Conservation (phyloP, 352 stramenopile genomes). For the Pythium volutum region DNA sequence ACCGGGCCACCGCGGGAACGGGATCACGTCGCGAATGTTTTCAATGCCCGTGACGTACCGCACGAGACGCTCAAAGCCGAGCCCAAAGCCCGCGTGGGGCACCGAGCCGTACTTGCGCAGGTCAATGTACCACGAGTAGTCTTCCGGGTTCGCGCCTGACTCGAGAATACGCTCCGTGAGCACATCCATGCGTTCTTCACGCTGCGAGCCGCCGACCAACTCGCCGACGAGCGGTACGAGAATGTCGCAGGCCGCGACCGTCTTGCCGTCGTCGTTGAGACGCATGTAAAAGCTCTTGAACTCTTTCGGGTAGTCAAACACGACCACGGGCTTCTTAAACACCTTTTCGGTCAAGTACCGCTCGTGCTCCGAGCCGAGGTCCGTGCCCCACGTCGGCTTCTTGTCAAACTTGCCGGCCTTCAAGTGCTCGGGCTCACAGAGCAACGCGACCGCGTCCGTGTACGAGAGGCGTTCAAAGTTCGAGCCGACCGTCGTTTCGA, state of each 20-base stretch:
- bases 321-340: constrained; percentile 92
- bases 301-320: constrained; percentile 98
- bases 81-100: constrained; percentile 96
- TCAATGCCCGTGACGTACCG: constrained; percentile 98
- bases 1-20: constrained; percentile 96
- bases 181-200: constrained; percentile 93
- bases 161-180: constrained; percentile 74
- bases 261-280: constrained; percentile 96
- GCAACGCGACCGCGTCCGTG: constrained; percentile 92
- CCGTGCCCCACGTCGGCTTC: constrained; percentile 92
- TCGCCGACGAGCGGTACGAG: constrained; percentile 96
- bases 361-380: constrained; percentile 97
- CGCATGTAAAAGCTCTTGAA: constrained; percentile 99
- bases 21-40: constrained; percentile 99
- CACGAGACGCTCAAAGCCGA: constrained; percentile 98
- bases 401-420: constrained; percentile 88
- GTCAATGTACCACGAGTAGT: constrained; percentile 98
- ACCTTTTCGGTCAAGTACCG: constrained; percentile 93
- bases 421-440: constrained; percentile 81
- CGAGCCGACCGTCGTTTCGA: constrained; percentile 43
- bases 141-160: constrained; percentile 71
- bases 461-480: constrained; percentile 90
- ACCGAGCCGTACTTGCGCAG: constrained; percentile 94
- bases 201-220: constrained; percentile 97
- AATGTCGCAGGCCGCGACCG: constrained; percentile 96